phyloP scores from a whole-genome alignment of 2,329 filamentous ascomycete genomes.

The Ceratocystiopsis sp. region DNA sequence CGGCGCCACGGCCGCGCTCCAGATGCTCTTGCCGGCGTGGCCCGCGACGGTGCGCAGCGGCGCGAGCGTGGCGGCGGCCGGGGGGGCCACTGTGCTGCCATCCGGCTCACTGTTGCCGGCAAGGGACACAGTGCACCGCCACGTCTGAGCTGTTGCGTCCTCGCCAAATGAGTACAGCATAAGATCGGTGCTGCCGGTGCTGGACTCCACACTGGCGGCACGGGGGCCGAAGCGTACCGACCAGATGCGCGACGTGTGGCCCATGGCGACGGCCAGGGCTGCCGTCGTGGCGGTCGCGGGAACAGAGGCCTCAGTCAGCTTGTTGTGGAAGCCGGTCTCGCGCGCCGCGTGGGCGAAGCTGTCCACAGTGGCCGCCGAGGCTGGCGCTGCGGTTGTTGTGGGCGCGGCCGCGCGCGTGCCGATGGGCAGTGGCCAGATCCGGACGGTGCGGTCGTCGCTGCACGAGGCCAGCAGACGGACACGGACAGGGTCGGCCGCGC shows the following conservation, averaged over 20 bases:
- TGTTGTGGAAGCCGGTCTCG: conserved; percentile 41
- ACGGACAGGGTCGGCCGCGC: conserved; percentile 10
- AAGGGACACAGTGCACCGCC: conserved; percentile 27
- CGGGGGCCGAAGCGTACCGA: conserved; percentile 44
- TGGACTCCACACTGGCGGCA: not conserved
- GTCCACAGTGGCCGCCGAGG: conserved; percentile 9
- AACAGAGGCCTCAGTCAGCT: conserved; percentile 2
- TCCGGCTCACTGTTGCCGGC: too few species aligned
- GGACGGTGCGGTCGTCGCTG: conserved; percentile 82
- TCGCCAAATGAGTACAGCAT: conserved; percentile 64
- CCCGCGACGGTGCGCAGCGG: conserved; percentile 40
- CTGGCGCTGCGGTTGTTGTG: not conserved
- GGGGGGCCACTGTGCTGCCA: not conserved
- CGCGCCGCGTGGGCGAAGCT: conserved; percentile 19
- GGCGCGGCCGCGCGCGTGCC: not conserved
- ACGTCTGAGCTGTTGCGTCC: conserved; percentile 60
- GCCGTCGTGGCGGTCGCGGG: conserved; percentile 12
- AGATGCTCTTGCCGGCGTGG: conserved; percentile 82
- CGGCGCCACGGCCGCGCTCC: conserved; percentile 42
- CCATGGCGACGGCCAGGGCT: conserved; percentile 59
- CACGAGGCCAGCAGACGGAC: conserved; percentile 60
- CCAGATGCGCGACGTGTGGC: conserved; percentile 84
- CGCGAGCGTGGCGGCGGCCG: conserved; percentile 20
- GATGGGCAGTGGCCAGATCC: conserved; percentile 45
- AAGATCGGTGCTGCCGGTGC: not conserved